Base-by-base conservation (phyloP, 129 eudicot species). In the Flaveria ramosissima region DNA sequence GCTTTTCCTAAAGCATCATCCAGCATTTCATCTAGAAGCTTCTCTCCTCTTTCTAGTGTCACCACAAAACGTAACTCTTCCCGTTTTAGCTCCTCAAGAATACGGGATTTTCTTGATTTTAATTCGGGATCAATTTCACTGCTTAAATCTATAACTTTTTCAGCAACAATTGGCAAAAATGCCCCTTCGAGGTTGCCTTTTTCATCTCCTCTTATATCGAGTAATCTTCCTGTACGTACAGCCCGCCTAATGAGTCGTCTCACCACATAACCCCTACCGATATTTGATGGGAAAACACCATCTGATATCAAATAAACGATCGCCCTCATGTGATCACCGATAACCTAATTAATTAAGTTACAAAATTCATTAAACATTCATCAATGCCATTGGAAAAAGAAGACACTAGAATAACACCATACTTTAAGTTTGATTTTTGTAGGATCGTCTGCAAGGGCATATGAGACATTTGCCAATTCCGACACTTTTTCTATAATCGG, bases 321-420 rank as follows among this genome's bases (percentile, higher is more conserved):
- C 14, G 97, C 97, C 70, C 98, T 93, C 92, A 91, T 79, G 85
- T 94, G 98, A 78, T 94, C 98, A 43, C 96, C 98, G n/a, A 94
- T 94, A 59, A 94, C 86, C 98, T 94, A 71, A 78, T 64, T 30
- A 26, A 16, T 59, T 30, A 39, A 16, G 68, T 24, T 32, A 19
- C 21, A 70, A 65, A 27, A 11, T 57, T 64, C 53, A 51, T 12
- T 2, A 79, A 23, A 32, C 39, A 21, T 62, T 50, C n/a, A 5
- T 30, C 24, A 1, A 21, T 41, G 9, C 8, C 4, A 15, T 20
- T 4, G 43, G 62, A 48, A 47, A 14, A 70, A 59, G 73, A 79
- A 16, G 55, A n/a, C 45, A 63, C 73, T 50, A 3, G 52, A 67
- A 52, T 16, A 51, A 48, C 90, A 11, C 85, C 92, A 11, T 87